Conservation (phyloP, 257 asterid genomes). For the Plantago elongata region DNA sequence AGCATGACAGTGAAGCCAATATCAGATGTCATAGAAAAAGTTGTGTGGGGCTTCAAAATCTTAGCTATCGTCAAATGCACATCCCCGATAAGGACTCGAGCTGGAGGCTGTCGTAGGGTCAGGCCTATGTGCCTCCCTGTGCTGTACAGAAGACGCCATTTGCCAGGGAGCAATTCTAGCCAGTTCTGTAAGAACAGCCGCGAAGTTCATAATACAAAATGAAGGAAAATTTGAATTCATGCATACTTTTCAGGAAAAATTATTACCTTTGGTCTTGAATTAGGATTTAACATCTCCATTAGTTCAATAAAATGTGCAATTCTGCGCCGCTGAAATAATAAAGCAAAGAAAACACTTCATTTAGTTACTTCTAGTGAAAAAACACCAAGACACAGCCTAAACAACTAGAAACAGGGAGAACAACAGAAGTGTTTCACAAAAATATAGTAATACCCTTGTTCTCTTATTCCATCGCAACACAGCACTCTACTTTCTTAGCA, state of each 20-base stretch:
- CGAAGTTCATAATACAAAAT: not conserved
- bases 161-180: conserved; percentile 76
- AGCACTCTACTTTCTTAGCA: too few species aligned
- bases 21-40: conserved; percentile 56
- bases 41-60: conserved; percentile 43
- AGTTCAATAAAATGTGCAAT: conserved; percentile 81
- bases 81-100: conserved; percentile 67
- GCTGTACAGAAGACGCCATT: conserved; percentile 87
- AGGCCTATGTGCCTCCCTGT: conserved; percentile 88
- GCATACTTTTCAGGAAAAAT: conserved; percentile 3
- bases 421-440: too few species aligned
- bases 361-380: not conserved
- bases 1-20: conserved; percentile 59
- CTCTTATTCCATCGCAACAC: too few species aligned
- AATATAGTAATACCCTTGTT: too few species aligned
- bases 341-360: not conserved
- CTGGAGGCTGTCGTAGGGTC: conserved; percentile 74
- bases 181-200: conserved; percentile 51
- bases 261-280: conserved; percentile 73
- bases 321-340: conserved; percentile 58
- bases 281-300: conserved; percentile 89
- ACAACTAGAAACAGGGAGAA: not conserved
- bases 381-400: not conserved
- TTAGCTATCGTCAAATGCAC: conserved; percentile 54
- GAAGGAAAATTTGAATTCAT: not conserved